Evolutionary conservation across 2,329 filamentous ascomycete genomes (phyloP), one percentile per base, ranked within the genome.

Genomic region (Madurella fahalii): DNA sequence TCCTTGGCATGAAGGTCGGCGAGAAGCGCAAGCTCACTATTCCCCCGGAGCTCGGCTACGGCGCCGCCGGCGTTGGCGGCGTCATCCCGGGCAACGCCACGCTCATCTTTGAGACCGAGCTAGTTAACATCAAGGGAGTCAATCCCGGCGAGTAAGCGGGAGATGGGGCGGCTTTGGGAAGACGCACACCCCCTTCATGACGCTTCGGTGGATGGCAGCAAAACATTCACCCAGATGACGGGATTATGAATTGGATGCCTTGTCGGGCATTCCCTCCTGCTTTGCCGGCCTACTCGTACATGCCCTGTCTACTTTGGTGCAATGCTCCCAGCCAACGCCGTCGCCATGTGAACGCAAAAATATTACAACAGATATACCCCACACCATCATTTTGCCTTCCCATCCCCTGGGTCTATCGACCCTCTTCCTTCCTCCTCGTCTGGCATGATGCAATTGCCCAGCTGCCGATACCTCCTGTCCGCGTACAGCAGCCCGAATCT

Each of bases 391-490:
- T 37, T 25, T 20, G 9, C 12, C 31, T 7, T 18, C 42, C 15
- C 37, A 11, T 34, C 25, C 49, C 44, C 40, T 20, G 16, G 45
- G 15, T 58, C 42, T 44, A 47, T 42, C 11, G 18, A 30, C 12
- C 13, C 34, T 17, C 25, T 40, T 45, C 17, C 25, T 40, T 45
- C 17, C 25, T 40, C 30, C 13, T 40, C 34, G 8, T 25, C 47
- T 80, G 78, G 32, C 86, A 86, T 53, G n/a, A 64, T 61, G 53
- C 60, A 64, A 0, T 89, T 89, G 12, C 75, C 75, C 17, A 77
- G 61, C 54, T 70, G 70, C 45, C 78, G 70, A 60, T 80, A 81
- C 58, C 63, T 70, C 52, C 77, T 68, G 67, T 81, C 74, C 45
- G 75, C 74, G 64, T 81, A 80, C 18, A 75, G 66, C 60, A 81